Evolutionary conservation across 352 stramenopile genomes (phyloP), one percentile per base, ranked within the genome.

Genomic region (Pythium monospermum): DNA sequence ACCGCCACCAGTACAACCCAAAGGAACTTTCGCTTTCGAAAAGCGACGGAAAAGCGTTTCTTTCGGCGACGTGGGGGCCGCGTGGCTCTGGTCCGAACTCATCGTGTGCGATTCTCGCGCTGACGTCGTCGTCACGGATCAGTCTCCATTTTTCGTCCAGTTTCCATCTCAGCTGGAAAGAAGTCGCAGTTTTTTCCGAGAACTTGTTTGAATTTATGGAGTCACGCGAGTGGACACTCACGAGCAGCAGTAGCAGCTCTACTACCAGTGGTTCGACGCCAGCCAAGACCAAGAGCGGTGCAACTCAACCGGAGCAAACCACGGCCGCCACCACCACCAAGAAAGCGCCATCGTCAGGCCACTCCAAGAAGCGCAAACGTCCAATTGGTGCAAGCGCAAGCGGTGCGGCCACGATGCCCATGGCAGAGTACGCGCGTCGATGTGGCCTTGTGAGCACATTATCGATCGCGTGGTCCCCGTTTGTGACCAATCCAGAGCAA

Each of bases 1-100:
- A 87, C 22, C 76, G 81, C 3, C 76, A 86, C 57, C 71, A 87
- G 59, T 69, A 84, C 62, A 91, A 93, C 55, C 80, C 83, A 12
- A 86, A 89, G 53, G 83, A 93, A 47, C 54, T 90, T 12, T 93
- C 83, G 21, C 53, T 93, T 33, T 85, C 83, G 35, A 93, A 91
- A 55, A 86, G 78, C 53, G 73, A 83, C 21, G 70, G 75, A 30
- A 61, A 61, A 1, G 68, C 72, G 11, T 90, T 87, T 43, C 31
- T 86, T 4, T 64, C 72, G 15, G 76, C 72, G 10, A 71, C 72
- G 22, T 93, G 79, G 80, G 83, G 80, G 0, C 83, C 83, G 10
- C 70, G 80, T 44, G 83, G 76, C 50, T 90, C 83, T 3, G 83
- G 73, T 0, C 80, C 83, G 3, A 93, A 78, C 40, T 66, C 61